A percentile compares a stretch with the other conserved stretches of the same genome.
phyloP scores from a whole-genome alignment of 179 eudicot genomes.

The Sideroxylon spinosum region DNA sequence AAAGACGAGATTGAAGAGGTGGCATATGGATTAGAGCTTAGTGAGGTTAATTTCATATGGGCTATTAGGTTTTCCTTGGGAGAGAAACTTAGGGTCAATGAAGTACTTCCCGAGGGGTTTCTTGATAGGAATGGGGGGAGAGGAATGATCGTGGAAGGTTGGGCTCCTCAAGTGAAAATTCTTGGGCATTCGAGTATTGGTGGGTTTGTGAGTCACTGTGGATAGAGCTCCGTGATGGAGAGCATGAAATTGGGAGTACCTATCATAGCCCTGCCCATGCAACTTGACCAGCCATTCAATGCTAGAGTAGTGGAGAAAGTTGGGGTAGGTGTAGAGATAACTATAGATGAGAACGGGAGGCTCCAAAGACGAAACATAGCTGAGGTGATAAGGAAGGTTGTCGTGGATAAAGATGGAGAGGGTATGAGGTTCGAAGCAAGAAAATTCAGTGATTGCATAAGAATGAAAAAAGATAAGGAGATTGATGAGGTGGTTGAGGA shows the following conservation, averaged over 20 bases:
- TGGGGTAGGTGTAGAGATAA: neutral
- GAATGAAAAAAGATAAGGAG: neutral
- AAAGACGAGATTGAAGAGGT: constrained; percentile 28
- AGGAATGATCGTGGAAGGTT: neutral
- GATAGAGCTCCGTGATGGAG: constrained; percentile 9
- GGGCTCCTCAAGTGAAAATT: neutral
- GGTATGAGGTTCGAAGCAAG: neutral
- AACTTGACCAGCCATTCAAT: constrained; percentile 2
- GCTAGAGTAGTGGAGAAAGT: neutral
- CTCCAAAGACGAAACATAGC: neutral
- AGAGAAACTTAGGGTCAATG: neutral
- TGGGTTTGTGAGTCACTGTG: constrained; percentile 12
- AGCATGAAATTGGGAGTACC: neutral
- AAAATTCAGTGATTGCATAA: neutral
- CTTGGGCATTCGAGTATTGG: neutral
- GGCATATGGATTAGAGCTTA: constrained; percentile 29
- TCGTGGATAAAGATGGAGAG: constrained; percentile 4
- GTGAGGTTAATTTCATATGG: constrained; percentile 31
- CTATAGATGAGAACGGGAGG: neutral
- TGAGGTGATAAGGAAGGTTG: neutral
- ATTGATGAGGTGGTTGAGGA: neutral
- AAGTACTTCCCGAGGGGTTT: neutral
- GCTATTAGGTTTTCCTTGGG: constrained; percentile 18
- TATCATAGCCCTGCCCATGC: neutral
- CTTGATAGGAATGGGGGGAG: neutral